phyloP scores from a whole-genome alignment of 2,329 filamentous ascomycete species.

The Lecanicillium sp. region DNA sequence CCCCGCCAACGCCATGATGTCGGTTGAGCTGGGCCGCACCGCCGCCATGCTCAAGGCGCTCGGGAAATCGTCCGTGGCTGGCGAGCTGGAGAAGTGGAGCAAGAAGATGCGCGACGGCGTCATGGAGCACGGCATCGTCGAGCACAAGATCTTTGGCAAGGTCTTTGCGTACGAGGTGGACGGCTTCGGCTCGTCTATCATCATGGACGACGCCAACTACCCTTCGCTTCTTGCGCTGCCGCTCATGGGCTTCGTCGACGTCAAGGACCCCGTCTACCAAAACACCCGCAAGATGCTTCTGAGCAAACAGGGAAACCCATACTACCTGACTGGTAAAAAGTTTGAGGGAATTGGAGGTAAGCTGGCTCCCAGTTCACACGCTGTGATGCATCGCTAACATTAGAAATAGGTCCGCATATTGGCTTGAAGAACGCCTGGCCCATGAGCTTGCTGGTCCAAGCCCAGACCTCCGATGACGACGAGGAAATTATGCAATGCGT shows the following conservation, averaged over 20 bases:
- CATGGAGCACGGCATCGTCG: constrained; percentile 76
- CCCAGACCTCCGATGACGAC: constrained; percentile 80
- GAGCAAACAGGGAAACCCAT: constrained; percentile 73
- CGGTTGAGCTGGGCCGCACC: constrained; percentile 74
- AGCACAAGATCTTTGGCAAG: constrained; percentile 66
- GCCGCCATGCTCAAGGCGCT: constrained; percentile 60
- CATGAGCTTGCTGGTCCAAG: constrained; percentile 88
- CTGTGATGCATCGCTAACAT: not conserved
- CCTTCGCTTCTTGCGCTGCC: constrained; percentile 75
- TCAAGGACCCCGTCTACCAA: constrained; percentile 65
- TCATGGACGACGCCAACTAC: constrained; percentile 89
- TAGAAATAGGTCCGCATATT: constrained; percentile 52
- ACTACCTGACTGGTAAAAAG: constrained; percentile 68
- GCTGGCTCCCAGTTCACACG: constrained; percentile 18
- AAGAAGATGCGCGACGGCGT: constrained; percentile 67
- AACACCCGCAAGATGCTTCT: constrained; percentile 79
- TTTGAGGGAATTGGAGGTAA: constrained; percentile 86
- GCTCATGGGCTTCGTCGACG: constrained; percentile 66
- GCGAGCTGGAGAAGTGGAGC: constrained; percentile 53
- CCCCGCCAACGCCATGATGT: constrained; percentile 93
- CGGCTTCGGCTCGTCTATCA: constrained; percentile 71
- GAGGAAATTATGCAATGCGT: constrained; percentile 73
- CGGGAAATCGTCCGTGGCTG: constrained; percentile 47
- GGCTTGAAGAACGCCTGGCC: constrained; percentile 92
- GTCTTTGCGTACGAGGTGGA: constrained; percentile 88